Evolutionary conservation across 2,329 filamentous ascomycete species (phyloP).

Genomic region (Corynespora cassiicola): DNA sequence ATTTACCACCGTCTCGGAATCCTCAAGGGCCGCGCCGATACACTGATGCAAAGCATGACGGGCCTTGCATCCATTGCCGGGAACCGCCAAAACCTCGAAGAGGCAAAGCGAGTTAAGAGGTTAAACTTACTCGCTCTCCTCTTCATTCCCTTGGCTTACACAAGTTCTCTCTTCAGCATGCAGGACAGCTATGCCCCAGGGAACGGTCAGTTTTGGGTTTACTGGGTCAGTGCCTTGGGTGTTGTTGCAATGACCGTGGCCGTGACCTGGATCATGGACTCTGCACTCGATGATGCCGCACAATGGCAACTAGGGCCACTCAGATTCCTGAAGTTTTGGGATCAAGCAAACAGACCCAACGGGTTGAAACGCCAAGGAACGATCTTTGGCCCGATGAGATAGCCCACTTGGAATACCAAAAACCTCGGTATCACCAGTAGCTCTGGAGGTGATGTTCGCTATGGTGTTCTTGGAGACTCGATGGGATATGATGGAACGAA

Average conservation of each 20-base stretch:
- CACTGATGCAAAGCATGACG: constrained; percentile 42
- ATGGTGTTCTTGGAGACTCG: no score
- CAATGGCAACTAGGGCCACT: constrained; percentile 27
- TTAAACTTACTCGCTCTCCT: constrained; percentile 39
- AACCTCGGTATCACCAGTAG: no score
- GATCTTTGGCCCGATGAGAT: no score
- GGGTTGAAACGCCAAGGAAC: no score
- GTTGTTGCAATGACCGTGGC: constrained; percentile 30
- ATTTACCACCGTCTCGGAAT: constrained; percentile 39
- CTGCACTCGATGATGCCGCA: constrained; percentile 34
- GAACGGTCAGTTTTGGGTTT: constrained; percentile 35
- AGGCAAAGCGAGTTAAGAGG: constrained; percentile 42
- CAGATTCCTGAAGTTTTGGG: constrained; percentile 21
- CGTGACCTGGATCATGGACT: constrained; percentile 32
- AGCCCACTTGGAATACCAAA: no score
- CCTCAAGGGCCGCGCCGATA: constrained; percentile 41
- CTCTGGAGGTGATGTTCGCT: no score
- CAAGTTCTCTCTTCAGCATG: constrained; percentile 41
- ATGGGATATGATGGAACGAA: no score
- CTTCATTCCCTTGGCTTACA: constrained; percentile 44
- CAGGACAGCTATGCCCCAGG: constrained; percentile 37
- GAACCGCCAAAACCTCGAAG: constrained; percentile 41
- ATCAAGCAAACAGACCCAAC: neutral
- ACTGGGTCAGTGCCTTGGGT: constrained; percentile 37
- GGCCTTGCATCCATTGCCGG: constrained; percentile 41